Evolutionary conservation across 441 rosid species (phyloP), one percentile per base, ranked within the genome.

Genomic region (Euphorbia celastroides): DNA sequence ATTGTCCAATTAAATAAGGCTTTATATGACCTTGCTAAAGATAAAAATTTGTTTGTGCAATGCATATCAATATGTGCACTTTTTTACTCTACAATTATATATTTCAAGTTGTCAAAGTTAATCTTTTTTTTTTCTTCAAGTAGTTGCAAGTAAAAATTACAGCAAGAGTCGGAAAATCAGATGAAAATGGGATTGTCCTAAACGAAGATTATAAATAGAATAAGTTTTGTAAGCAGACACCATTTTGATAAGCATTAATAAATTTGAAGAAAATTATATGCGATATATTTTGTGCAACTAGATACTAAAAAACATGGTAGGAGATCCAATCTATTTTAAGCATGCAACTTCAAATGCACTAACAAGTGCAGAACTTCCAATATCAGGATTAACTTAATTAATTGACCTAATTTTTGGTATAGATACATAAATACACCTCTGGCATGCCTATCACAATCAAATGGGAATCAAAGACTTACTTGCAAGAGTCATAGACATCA

Each of bases 401-500:
- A 22, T 62, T 25, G 6, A 11, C 7, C 9, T 25, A 34, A 14
- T 8, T 44, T 34, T 25, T 46, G 28, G 57, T 41, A 16, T 16
- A 41, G 17, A 30, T 30, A 38, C 23, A 67, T 57, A 75, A 31
- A 75, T 46, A 25, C 46, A 42, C 62, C 17, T 54, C 57, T 48
- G 55, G 55, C 63, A 32, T 22, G 61, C 54, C 65, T 31, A 38
- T n/a, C 36, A 25, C 0, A 66, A 63, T 22, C 54, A 42, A 65
- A 31, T 70, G 44, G 65, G 70, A 75, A 70, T 7, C 66, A 52
- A 60, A 50, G 20, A 85, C 99, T 90, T 85, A 95, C 99, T 95
- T 95, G 99, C 98, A 92, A 13, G 99, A 96, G 85, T 96, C 99
- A 64, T 96, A 96, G 70, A 96, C 88, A 76, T 96, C 99, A 25